A percentile compares a stretch with the other conserved stretches of the same genome.
These are phyloP conservation scores for Raddia guianensis DNA, from an alignment of 176 grass and related monocot genomes.

Conservation along the genomic window DNA sequence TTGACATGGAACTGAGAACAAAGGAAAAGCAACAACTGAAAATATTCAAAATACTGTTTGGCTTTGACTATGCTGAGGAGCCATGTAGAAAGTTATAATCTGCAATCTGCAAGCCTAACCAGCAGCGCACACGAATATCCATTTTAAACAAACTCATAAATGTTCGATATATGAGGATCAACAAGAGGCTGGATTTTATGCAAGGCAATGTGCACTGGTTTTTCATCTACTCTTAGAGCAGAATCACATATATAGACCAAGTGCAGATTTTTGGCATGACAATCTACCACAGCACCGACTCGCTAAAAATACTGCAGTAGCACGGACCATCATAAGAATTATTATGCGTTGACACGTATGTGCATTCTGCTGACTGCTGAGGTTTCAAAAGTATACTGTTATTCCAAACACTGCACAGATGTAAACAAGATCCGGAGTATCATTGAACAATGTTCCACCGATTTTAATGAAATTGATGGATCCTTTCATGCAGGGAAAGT, in stretches of 20 bases:
- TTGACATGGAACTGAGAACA: not conserved
- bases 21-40: not conserved
- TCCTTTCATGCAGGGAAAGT: not conserved
- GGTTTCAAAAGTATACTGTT: not conserved
- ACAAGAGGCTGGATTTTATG: not conserved
- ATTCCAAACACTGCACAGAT: not conserved
- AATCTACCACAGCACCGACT: not conserved
- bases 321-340: not conserved
- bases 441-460: not conserved
- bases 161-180: not conserved
- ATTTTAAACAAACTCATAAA: not conserved
- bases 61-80: not conserved
- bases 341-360: not conserved
- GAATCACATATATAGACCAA: not conserved
- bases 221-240: not conserved
- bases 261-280: not conserved
- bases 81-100: not conserved
- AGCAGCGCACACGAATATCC: not conserved
- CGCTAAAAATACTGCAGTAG: not conserved
- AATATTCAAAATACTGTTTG: not conserved
- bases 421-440: not conserved
- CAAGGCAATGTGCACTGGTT: conserved; percentile 9
- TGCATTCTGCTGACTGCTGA: not conserved
- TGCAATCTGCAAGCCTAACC: not conserved
- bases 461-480: not conserved